These are phyloP conservation scores for Aspergillus homomorphus DNA, from an alignment of 495 filamentous ascomycete genomes.

Conservation along the genomic window DNA sequence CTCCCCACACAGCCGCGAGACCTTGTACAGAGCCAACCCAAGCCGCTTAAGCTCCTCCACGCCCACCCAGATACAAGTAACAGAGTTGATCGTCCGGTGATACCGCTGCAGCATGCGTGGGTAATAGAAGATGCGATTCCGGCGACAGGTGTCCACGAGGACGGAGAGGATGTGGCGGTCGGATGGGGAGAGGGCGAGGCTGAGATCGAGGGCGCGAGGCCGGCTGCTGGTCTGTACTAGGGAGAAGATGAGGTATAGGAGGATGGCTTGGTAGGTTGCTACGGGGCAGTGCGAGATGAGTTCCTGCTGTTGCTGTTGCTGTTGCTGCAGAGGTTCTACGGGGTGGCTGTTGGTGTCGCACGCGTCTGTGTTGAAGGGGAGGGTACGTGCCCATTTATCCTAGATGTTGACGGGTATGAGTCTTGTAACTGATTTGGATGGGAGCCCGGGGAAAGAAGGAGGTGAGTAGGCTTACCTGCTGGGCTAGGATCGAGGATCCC, in stretches of 20 bases:
- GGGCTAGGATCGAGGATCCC: conserved; percentile 5
- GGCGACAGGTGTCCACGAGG: conserved; percentile 11
- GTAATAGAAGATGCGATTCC: conserved; percentile 15
- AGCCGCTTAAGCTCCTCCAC: conserved; percentile 17
- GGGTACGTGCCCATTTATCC: neutral
- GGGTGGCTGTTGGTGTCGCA: neutral
- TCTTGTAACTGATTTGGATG: neutral
- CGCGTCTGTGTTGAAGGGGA: neutral
- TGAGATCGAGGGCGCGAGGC: too few relatives aligned
- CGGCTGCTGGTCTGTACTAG: neutral
- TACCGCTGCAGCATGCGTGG: conserved; percentile 14
- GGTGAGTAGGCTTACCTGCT: too few relatives aligned
- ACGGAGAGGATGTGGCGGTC: conserved; percentile 10
- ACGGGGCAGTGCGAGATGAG: conserved; percentile 12
- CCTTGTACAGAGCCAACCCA: conserved; percentile 13
- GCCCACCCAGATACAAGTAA: conserved; percentile 19
- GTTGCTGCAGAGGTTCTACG: too few relatives aligned
- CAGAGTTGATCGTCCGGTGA: conserved; percentile 3
- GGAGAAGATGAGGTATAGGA: conserved; percentile 17
- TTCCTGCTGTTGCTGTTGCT: too few relatives aligned
- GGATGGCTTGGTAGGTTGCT: conserved; percentile 17
- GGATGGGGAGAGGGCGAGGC: neutral
- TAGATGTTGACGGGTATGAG: too few relatives aligned
- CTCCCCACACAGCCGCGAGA: conserved; percentile 6
- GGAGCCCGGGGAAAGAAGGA: too few relatives aligned